Evolutionary conservation across 495 filamentous ascomycete genomes (phyloP), one percentile per base, ranked within the genome.

Genomic region (Endocarpon pusillum): DNA sequence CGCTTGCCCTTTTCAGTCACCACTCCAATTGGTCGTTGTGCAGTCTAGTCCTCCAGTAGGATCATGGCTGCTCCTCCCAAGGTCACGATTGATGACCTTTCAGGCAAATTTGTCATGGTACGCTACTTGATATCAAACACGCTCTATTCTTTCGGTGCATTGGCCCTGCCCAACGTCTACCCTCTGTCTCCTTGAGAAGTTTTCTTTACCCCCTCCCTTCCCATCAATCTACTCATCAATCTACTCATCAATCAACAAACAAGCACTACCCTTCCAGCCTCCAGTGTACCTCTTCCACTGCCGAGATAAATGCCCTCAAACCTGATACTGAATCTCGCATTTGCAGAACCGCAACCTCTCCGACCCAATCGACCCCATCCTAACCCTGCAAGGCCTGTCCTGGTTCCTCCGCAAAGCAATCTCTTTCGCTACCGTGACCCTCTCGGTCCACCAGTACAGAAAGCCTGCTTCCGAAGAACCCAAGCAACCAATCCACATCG

Each of bases 331-430:
- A 36, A 24, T 28, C 35, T 18, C 6, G 11, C 19, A 7, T 22
- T 21, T 26, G 42, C 48, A 89, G 83, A 85, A 91, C 64, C 78
- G 86, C 52, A 61, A 66, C 44, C 69, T 83, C 47, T 87, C 81
- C 44, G 68, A 74, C 52, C 58, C 67, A 46, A 59, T 71, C 24
- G 81, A 89, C 42, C 60, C 77, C 5, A 64, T 81, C 38, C 76
- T 94, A 28, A 47, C 65, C 22, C 62, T 89, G 50, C 89, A 94
- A 72, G 77, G 77, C 55, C 59, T 97, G 34, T 54, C 73, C 64
- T 97, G 79, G 80, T 42, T 83, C 35, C 66, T 71, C 22, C 87
- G 89, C 56, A 83, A 78, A 61, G 67, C 69, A 30, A 75, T 93
- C 53, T 45, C 55, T 42, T 46, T 73, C 6, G 79, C 85, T 2